Evolutionary conservation across 257 asterid species (phyloP).

Genomic region (Anisodus tanguticus): DNA sequence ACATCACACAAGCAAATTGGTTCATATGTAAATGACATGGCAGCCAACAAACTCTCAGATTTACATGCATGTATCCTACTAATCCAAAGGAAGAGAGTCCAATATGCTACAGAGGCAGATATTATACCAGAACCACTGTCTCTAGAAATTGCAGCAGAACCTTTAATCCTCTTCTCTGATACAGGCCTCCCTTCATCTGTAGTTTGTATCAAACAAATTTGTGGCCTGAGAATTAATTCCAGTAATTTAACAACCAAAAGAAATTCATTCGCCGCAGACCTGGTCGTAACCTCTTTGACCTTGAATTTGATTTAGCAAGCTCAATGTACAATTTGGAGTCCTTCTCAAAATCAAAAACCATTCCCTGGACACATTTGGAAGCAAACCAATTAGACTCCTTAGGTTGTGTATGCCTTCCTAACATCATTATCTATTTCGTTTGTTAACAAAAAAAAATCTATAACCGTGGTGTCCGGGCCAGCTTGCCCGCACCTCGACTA

Average conservation of each 20-base stretch:
- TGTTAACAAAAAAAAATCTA: background rate
- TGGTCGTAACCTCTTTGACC: conserved; percentile 84
- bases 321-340: conserved; percentile 87
- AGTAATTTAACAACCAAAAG: background rate
- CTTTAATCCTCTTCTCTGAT: conserved; percentile 77
- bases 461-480: too few relatives aligned
- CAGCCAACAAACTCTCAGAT: background rate
- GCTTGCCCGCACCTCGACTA: too few relatives aligned
- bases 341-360: conserved; percentile 96
- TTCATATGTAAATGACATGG: background rate
- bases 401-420: background rate
- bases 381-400: conserved; percentile 12
- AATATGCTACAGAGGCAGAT: conserved; percentile 17
- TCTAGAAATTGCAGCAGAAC: conserved; percentile 54
- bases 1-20: conserved; percentile 30
- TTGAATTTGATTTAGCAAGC: conserved; percentile 95
- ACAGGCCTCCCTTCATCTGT: conserved; percentile 81
- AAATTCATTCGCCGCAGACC: conserved; percentile 46
- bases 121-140: conserved; percentile 70
- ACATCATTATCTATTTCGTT: background rate
- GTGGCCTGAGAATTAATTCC: conserved; percentile 22
- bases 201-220: conserved; percentile 33
- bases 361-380: conserved; percentile 55
- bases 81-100: conserved; percentile 11
- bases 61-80: background rate